These are phyloP conservation scores for Fusarium sp. DNA, from an alignment of 2,329 filamentous ascomycete genomes.

Conservation along the genomic window DNA sequence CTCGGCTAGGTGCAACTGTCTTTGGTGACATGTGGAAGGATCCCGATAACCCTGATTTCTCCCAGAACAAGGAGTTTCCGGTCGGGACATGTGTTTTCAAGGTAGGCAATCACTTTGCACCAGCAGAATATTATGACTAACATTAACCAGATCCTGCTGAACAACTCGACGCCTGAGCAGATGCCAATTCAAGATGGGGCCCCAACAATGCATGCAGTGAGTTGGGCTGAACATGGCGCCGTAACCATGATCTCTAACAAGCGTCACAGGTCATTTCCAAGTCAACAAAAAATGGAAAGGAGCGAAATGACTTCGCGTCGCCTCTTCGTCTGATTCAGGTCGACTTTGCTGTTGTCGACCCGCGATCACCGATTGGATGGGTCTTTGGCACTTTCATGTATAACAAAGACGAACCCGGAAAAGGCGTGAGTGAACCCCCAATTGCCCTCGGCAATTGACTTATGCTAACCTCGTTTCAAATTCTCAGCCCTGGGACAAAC, in stretches of 20 bases:
- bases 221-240: background rate
- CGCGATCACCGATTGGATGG: background rate
- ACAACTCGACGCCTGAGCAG: background rate
- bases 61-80: background rate
- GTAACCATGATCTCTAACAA: background rate
- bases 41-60: background rate
- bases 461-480: background rate
- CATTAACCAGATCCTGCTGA: background rate
- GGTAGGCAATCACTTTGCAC: rapidly evolving
- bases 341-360: background rate
- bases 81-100: background rate
- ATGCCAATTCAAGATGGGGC: background rate
- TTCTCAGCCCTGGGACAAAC: background rate
- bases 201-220: background rate
- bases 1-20: background rate
- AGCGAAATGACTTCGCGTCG: background rate
- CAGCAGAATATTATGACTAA: rapidly evolving
- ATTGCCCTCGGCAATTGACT: rapidly evolving
- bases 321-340: background rate
- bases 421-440: background rate
- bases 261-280: background rate
- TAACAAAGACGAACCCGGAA: background rate
- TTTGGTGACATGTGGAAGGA: constrained; percentile 3
- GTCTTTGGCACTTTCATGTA: background rate
- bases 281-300: background rate